phyloP scores from a whole-genome alignment of 306 rosid species.

The Morella rubra region DNA sequence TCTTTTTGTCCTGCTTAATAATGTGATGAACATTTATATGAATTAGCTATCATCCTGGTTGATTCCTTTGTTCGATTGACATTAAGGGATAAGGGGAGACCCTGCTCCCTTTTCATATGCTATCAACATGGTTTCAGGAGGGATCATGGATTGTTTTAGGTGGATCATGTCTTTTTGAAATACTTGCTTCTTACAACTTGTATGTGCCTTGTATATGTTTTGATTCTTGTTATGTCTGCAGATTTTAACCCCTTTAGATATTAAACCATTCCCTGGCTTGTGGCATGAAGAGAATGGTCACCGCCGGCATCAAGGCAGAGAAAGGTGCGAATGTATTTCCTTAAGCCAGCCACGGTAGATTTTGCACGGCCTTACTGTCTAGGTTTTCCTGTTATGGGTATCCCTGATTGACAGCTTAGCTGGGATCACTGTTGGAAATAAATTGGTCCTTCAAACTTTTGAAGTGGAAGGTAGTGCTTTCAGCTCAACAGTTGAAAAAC shows the following conservation, averaged over 20 bases:
- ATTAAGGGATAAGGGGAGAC: not conserved
- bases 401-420: not conserved
- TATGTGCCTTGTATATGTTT: constrained; percentile 10
- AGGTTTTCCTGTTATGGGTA: constrained; percentile 13
- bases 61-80: not conserved
- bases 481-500: not conserved
- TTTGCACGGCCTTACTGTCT: constrained; percentile 17
- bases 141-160: not conserved
- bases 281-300: constrained; percentile 90
- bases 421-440: not conserved
- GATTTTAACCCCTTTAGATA: constrained; percentile 68
- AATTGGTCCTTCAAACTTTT: not conserved
- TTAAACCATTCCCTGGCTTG: constrained; percentile 71
- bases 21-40: not conserved
- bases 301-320: constrained; percentile 73
- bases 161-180: not conserved
- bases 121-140: not conserved
- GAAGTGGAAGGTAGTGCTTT: constrained; percentile 4
- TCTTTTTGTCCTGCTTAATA: not conserved
- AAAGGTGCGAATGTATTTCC: constrained; percentile 55
- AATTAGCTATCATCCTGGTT: not conserved
- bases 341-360: constrained; percentile 11
- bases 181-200: not conserved
- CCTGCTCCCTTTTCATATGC: not conserved
- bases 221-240: constrained; percentile 40